Percentiles rank a stretch among this genome's conserved stretches.
These are phyloP conservation scores for Penicillium paxilli DNA, from an alignment of 495 filamentous ascomycete genomes.

Conservation along the genomic window DNA sequence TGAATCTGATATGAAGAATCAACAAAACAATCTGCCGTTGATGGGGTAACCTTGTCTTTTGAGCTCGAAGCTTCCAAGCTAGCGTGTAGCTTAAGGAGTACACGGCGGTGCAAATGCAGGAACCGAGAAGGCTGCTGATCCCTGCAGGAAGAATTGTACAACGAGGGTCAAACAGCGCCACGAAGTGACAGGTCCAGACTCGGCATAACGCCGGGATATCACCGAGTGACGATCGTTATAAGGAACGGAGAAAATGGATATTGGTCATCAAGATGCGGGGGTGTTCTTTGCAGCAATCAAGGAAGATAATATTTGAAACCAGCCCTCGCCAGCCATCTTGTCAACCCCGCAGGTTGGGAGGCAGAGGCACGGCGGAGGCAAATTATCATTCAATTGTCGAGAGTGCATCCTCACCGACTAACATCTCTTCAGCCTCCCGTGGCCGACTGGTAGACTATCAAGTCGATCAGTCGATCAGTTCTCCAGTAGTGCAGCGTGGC, in stretches of 20 bases:
- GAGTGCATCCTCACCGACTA: neutral
- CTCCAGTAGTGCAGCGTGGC: conserved; percentile 9
- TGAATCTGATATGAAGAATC: neutral
- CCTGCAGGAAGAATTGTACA: conserved; percentile 22
- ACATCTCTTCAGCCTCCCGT: neutral
- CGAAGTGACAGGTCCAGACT: conserved; percentile 21
- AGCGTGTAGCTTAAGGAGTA: neutral
- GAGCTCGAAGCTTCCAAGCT: neutral
- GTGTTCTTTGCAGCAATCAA: neutral
- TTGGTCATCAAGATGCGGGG: neutral
- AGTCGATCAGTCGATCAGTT: conserved; percentile 10
- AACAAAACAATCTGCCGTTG: neutral
- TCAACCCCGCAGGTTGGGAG: neutral
- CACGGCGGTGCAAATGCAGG: conserved; percentile 10
- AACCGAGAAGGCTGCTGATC: conserved; percentile 15
- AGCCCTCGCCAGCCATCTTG: neutral
- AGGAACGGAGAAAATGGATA: neutral
- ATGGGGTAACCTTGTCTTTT: neutral
- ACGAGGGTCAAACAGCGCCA: conserved; percentile 17
- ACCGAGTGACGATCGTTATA: neutral
- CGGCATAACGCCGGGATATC: conserved; percentile 1
- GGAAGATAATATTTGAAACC: neutral
- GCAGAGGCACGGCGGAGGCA: neutral
- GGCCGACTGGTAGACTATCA: conserved; percentile 4
- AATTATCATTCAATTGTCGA: neutral